Conservation (phyloP, 2,329 filamentous ascomycete species). For the Ramularia endophylla region DNA sequence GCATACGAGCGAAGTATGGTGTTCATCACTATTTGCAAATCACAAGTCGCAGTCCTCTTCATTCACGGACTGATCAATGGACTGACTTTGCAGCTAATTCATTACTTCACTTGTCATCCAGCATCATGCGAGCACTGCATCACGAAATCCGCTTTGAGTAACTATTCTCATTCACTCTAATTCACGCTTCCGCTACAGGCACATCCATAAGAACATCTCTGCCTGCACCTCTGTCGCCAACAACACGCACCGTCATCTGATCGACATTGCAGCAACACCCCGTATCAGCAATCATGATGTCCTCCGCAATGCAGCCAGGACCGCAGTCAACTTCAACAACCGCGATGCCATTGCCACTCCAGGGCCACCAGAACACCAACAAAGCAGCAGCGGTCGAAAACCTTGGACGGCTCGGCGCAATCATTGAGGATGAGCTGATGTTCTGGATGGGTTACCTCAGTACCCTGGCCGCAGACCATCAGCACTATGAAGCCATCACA, state of each 20-base stretch:
- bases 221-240: not conserved
- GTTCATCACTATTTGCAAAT: too few species aligned
- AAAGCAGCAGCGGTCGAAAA: not conserved
- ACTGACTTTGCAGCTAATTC: too few species aligned
- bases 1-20: too few species aligned
- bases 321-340: not conserved
- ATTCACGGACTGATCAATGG: too few species aligned
- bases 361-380: not conserved
- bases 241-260: not conserved
- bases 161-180: not conserved
- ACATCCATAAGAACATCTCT: not conserved
- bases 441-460: conserved; percentile 11
- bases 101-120: too few species aligned
- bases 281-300: not conserved
- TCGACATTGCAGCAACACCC: not conserved
- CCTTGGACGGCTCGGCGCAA: conserved; percentile 3
- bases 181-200: not conserved
- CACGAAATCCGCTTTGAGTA: not conserved
- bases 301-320: not conserved
- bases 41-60: too few species aligned
- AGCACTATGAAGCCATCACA: not conserved
- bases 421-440: conserved; percentile 8
- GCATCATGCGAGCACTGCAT: not conserved
- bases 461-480: not conserved
- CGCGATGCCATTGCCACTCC: not conserved